Conservation (phyloP, 371 early-diverging fungal species). For the Mortierella sp. region DNA sequence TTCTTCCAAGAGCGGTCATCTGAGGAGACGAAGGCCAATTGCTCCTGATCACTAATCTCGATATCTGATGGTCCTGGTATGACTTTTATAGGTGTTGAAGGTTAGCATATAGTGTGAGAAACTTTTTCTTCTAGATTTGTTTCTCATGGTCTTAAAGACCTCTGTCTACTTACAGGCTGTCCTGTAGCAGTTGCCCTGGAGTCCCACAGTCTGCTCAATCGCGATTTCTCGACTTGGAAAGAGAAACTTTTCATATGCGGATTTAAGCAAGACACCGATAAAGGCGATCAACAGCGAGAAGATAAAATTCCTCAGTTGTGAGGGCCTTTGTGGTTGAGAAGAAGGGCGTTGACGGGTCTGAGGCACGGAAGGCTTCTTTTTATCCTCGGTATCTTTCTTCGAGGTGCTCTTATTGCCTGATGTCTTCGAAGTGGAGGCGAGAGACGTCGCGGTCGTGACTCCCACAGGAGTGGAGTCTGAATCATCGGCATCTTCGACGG, state of each 20-base stretch:
- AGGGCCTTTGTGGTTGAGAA: not conserved
- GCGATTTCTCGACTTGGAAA: slow-evolving; percentile 26
- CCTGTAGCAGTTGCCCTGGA: slow-evolving; percentile 45
- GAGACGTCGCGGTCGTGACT: slow-evolving; percentile 31
- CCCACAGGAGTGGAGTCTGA: slow-evolving; percentile 27
- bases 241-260: slow-evolving; percentile 29
- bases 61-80: slow-evolving; percentile 48
- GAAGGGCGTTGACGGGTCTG: slow-evolving; percentile 2
- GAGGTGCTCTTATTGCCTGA: slow-evolving; percentile 4
- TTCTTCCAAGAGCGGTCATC: slow-evolving; percentile 50
- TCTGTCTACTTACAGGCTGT: slow-evolving; percentile 41
- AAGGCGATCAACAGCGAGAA: slow-evolving; percentile 33
- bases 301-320: slow-evolving; percentile 15
- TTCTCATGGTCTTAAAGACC: too few species aligned
- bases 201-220: slow-evolving; percentile 30
- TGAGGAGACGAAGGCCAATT: slow-evolving; percentile 45
- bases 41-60: slow-evolving; percentile 36
- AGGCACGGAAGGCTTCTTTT: slow-evolving; percentile 6
- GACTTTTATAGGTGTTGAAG: too few species aligned
- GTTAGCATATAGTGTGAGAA: not conserved
- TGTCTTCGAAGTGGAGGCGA: slow-evolving; percentile 3
- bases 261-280: slow-evolving; percentile 30
- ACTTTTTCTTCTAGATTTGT: too few species aligned
- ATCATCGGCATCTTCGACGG: slow-evolving; percentile 44
- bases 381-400: slow-evolving; percentile 6